Conservation (phyloP, 139 green algal genomes). For the Auxenochlorella pyrenoidosa region DNA sequence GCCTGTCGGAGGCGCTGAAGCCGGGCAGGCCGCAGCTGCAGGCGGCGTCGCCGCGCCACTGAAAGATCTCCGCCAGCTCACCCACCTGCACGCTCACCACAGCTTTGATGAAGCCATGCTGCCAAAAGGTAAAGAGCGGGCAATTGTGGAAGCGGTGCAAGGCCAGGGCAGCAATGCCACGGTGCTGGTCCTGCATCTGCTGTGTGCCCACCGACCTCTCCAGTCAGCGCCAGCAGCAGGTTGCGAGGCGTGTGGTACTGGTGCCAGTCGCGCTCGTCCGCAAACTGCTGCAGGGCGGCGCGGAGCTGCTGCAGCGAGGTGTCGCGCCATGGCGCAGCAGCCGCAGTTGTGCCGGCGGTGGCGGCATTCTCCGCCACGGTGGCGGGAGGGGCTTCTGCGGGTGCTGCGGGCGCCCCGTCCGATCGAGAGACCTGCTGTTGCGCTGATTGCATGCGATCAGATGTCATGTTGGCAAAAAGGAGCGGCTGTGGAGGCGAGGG, state of each 20-base stretch:
- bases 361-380: not conserved
- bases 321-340: not conserved
- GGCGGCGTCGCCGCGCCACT: conserved; percentile 71
- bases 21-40: conserved; percentile 54
- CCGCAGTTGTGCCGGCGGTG: not conserved
- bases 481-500: too few relatives aligned
- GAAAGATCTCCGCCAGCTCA: conserved; percentile 74
- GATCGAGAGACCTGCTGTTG: not conserved
- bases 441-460: not conserved
- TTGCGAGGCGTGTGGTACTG: conserved; percentile 88
- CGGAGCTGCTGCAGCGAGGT: conserved; percentile 61
- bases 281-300: conserved; percentile 48
- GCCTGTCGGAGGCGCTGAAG: conserved; percentile 56
- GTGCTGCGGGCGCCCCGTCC: not conserved
- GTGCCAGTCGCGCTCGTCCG: conserved; percentile 68
- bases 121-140: not conserved
- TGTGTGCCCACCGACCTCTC: not conserved
- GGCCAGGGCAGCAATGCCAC: too few relatives aligned
- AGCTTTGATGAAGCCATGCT: too few relatives aligned
- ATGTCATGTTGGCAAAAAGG: not conserved
- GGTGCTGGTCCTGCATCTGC: too few relatives aligned
- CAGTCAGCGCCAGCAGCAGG: conserved; percentile 74
- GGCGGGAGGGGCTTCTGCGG: not conserved
- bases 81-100: conserved; percentile 63
- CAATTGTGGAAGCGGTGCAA: too few relatives aligned